These are phyloP conservation scores for Diaporthe helianthi DNA, from an alignment of 2,329 filamentous ascomycete genomes.

Conservation along the genomic window DNA sequence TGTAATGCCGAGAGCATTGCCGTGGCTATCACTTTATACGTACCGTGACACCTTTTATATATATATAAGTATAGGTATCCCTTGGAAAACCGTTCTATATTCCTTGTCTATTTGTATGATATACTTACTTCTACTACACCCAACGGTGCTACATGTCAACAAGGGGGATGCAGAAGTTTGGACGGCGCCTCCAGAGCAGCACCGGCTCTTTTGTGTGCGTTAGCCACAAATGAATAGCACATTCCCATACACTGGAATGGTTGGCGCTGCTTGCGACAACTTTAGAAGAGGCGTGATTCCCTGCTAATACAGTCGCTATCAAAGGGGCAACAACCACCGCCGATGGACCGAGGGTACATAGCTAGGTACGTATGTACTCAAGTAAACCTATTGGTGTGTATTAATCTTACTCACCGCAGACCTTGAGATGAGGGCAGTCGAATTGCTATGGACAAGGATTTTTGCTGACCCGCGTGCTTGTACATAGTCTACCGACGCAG, in stretches of 20 bases:
- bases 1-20: no score
- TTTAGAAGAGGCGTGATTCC: neutral
- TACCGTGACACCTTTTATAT: no score
- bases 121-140: no score
- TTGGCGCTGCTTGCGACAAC: neutral
- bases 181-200: neutral
- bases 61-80: no score
- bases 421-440: no score
- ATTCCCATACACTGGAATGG: neutral
- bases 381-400: neutral
- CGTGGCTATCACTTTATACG: no score
- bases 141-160: no score
- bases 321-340: neutral
- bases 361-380: no score
- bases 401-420: neutral
- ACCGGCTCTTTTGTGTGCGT: neutral
- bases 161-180: neutral
- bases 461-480: constrained; percentile 38
- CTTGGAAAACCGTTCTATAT: no score
- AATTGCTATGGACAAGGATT: neutral
- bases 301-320: neutral
- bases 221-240: neutral
- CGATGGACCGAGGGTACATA: neutral
- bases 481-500: neutral
- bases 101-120: no score